Conservation (phyloP, 2,329 filamentous ascomycete species). For the Clarireedia paspali region DNA sequence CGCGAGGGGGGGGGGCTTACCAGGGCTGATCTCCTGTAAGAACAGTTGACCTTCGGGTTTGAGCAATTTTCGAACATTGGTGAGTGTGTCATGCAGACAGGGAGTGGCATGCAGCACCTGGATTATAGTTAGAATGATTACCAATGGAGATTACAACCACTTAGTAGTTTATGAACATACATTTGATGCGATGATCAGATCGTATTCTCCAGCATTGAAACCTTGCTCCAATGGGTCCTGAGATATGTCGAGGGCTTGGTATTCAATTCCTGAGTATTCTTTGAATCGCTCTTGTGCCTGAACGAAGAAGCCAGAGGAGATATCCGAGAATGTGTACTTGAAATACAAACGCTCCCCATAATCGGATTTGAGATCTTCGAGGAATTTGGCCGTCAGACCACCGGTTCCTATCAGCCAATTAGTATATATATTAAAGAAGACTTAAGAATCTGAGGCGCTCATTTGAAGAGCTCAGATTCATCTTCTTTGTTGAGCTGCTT, state of each 20-base stretch:
- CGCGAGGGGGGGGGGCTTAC: constrained; percentile 8
- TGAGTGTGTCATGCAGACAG: constrained; percentile 20
- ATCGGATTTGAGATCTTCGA: constrained; percentile 11
- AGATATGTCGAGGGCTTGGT: constrained; percentile 27
- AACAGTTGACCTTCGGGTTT: constrained; percentile 26
- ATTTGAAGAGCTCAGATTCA: background rate
- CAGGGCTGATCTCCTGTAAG: constrained; percentile 19
- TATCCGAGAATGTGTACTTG: background rate
- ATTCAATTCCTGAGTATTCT: constrained; percentile 16
- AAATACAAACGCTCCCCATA: background rate
- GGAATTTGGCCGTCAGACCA: constrained; percentile 13
- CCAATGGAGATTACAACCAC: background rate
- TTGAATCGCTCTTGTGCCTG: constrained; percentile 8
- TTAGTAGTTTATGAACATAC: constrained; percentile 2
- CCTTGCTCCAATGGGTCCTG: constrained; percentile 28
- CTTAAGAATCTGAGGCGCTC: background rate
- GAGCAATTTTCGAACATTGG: constrained; percentile 25
- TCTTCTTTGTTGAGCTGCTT: background rate
- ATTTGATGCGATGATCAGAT: constrained; percentile 22
- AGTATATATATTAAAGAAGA: constrained; percentile 14
- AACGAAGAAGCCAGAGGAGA: constrained; percentile 32
- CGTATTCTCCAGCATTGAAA: constrained; percentile 26
- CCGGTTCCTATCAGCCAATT: constrained; percentile 18
- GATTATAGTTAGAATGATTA: constrained; percentile 4
- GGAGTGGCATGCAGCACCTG: constrained; percentile 26